A percentile compares a stretch with the other conserved stretches of the same genome.
Conservation (phyloP, 768 basidiomycete genomes). For the Tylopilus cervinicoccineus region DNA sequence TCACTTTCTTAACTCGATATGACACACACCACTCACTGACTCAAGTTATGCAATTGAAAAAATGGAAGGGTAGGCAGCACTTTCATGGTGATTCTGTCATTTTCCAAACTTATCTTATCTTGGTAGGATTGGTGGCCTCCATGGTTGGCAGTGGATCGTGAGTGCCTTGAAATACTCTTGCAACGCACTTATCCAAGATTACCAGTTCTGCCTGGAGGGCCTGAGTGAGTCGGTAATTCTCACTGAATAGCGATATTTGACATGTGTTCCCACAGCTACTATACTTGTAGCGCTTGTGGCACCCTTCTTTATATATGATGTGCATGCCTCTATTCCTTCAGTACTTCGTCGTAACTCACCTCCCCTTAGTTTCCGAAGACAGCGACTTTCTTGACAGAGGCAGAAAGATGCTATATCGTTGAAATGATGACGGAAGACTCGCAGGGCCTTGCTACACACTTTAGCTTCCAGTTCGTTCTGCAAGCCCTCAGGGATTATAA, state of each 20-base stretch:
- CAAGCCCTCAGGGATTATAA: conserved; percentile 47
- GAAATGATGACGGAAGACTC: conserved; percentile 40
- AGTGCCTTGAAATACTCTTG: not conserved
- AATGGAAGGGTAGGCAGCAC: conserved; percentile 31
- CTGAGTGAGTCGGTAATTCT: conserved; percentile 6
- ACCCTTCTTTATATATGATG: conserved; percentile 52
- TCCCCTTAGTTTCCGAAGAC: conserved; percentile 6
- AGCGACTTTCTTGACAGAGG: conserved; percentile 25
- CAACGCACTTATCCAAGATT: conserved; percentile 1
- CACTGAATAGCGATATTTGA: not conserved
- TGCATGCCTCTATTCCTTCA: conserved; percentile 20
- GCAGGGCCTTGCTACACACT: conserved; percentile 42
- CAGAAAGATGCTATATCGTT: conserved; percentile 38
- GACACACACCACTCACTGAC: not conserved
- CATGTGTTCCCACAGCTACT: conserved; percentile 1
- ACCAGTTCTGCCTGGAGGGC: conserved; percentile 31
- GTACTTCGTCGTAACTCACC: conserved; percentile 1
- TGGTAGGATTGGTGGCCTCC: conserved; percentile 28
- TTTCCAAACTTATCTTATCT: not conserved
- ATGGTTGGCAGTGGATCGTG: conserved; percentile 39
- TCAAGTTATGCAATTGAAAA: conserved; percentile 33
- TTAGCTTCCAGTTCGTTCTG: conserved; percentile 40
- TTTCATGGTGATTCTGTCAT: not conserved
- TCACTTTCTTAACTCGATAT: not conserved
- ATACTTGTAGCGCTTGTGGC: conserved; percentile 11